Evolutionary conservation across 2,329 filamentous ascomycete genomes (phyloP).

Genomic region (Grosmannia clavigera): DNA sequence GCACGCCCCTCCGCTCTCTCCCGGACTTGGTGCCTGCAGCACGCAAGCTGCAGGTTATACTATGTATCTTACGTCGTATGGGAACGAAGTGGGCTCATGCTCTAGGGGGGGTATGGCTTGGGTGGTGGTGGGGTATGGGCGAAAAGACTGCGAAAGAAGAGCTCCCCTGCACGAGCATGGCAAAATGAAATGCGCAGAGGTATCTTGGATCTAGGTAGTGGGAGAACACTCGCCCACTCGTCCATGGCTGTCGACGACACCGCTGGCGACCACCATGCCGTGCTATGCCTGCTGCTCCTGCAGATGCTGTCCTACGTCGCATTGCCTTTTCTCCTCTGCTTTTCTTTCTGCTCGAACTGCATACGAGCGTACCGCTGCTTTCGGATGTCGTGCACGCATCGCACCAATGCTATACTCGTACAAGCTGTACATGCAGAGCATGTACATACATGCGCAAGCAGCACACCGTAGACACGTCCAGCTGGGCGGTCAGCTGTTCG

Average conservation of each 20-base stretch:
- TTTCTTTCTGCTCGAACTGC: background rate
- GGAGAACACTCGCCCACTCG: background rate
- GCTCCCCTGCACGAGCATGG: too few relatives aligned
- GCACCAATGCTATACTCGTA: background rate
- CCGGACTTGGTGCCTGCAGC: slow-evolving; percentile 7
- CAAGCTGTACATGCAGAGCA: background rate
- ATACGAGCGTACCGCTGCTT: background rate
- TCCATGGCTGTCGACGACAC: background rate
- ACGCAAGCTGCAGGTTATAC: slow-evolving; percentile 3
- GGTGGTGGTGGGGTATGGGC: background rate
- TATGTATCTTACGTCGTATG: background rate
- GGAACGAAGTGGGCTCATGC: background rate
- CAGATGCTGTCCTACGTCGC: background rate
- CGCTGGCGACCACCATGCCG: background rate
- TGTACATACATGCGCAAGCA: background rate
- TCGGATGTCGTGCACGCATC: background rate
- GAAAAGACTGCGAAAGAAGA: background rate
- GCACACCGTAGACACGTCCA: background rate
- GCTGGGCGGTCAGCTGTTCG: background rate
- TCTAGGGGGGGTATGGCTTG: background rate
- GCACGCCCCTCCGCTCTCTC: background rate
- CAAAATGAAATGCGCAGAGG: background rate
- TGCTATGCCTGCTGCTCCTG: background rate
- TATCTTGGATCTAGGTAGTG: too few relatives aligned
- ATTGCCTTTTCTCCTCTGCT: background rate